Conservation (phyloP, 345 rosid species). For the Salix suchowensis region DNA sequence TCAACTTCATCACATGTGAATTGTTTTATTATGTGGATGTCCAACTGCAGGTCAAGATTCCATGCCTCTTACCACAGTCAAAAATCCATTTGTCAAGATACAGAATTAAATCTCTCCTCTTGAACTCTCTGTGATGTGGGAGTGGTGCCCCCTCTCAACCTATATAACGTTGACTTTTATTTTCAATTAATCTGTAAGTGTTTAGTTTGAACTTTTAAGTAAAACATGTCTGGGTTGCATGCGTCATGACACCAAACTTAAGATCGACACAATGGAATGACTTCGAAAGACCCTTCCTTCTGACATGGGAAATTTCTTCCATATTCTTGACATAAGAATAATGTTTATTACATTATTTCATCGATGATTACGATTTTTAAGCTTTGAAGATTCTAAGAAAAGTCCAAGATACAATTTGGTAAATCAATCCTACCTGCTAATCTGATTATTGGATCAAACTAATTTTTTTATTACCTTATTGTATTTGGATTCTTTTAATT, state of each 20-base stretch:
- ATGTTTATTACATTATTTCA: too few species aligned
- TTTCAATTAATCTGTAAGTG: not conserved
- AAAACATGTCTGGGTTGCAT: not conserved
- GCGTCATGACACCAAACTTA: not conserved
- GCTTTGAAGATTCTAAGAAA: too few species aligned
- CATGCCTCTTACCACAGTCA: not conserved
- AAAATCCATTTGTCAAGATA: not conserved
- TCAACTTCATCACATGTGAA: not conserved
- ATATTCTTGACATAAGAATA: too few species aligned
- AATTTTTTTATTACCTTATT: too few species aligned
- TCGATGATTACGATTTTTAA: too few species aligned
- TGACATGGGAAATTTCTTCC: too few species aligned
- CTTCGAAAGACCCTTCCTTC: not conserved
- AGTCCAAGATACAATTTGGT: too few species aligned
- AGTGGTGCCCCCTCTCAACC: too few species aligned
- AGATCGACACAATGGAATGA: not conserved
- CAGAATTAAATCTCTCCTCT: not conserved
- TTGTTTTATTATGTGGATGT: not conserved
- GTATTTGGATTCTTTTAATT: too few species aligned
- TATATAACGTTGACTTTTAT: not conserved
- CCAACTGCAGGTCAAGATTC: not conserved
- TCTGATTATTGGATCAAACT: accelerated
- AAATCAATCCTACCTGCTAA: too few species aligned
- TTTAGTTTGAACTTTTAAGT: not conserved
- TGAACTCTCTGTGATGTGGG: not conserved